Base-by-base conservation (phyloP, 2,329 filamentous ascomycete genomes). In the Trichoderma sp. region DNA sequence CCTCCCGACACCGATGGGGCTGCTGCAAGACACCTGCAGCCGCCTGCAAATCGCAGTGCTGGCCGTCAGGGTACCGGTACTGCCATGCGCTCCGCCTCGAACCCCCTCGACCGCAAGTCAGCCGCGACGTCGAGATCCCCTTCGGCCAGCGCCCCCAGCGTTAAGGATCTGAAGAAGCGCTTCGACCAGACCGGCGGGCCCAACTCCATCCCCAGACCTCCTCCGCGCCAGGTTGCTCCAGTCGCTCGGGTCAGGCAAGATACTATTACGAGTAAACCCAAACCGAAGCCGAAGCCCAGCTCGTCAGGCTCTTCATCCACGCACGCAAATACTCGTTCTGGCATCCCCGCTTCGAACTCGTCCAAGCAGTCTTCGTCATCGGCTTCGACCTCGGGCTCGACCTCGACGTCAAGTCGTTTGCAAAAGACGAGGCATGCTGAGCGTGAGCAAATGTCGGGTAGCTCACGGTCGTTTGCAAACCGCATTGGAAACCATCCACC, bases 141-240 rank as follows among this genome's bases (percentile, higher is more conserved):
- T 61, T 76, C 81, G 75, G 74, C 76, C 12, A 75, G 78, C 57
- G 87, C 91, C 75, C 85, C 90, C n/a, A 95, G 91, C 73, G 92
- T 96, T 75, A 93, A 91, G 81, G 93, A 96, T 78, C 85, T 96
- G 73, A 90, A 93, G 77, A 93, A 91, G 80, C 90, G 88, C 69
- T 96, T 95, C 82, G 92, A 95, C 80, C 89, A 91, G 77, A 89
- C 86, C 75, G 83, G 80, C 74, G 83, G 80, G 71, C 71, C 74
- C 55, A 73, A 76, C 63, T 77, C 80, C 57, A 78, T 81, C 69
- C 75, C 80, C 70, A 82, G 81, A 73, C 81, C 80, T 74, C 78
- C 80, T 67, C 72, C 78, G 50, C 76, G 78, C 78, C 74, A 77
- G 76, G 75, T 77, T 77, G 73, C 80, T 81, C 78, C 77, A 71